Percentiles rank a stretch among this genome's conserved stretches.
Evolutionary conservation across 1,284 basidiomycete genomes (phyloP).

Genomic region (Sphaerobolus stellatus): DNA sequence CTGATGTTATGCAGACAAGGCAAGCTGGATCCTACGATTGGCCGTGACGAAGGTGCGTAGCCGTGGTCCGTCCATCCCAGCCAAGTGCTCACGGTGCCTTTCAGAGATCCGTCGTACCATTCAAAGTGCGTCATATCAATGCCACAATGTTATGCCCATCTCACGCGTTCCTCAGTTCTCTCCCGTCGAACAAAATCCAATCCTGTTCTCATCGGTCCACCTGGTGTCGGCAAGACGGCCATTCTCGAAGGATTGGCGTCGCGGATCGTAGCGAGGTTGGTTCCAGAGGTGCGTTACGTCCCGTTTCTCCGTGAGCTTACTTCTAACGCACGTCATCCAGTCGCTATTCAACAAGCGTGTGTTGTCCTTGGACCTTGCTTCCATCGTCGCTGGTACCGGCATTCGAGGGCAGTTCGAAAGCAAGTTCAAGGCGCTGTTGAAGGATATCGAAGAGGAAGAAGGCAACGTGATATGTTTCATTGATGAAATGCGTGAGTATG

Average conservation of each 20-base stretch:
- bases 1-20: conserved; percentile 48
- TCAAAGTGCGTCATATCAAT: conserved; percentile 63
- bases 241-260: conserved; percentile 90
- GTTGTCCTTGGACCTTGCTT: conserved; percentile 77
- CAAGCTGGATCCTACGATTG: conserved; percentile 89
- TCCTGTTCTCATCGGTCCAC: conserved; percentile 80
- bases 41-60: conserved; percentile 71
- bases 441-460: conserved; percentile 84
- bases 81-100: conserved; percentile 18
- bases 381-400: conserved; percentile 83
- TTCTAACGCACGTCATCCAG: conserved; percentile 34
- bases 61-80: background rate
- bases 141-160: background rate
- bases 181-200: conserved; percentile 85
- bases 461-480: conserved; percentile 80
- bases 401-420: conserved; percentile 91
- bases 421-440: conserved; percentile 84
- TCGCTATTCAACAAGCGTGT: conserved; percentile 82
- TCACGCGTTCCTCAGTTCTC: conserved; percentile 65
- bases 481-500: conserved; percentile 80
- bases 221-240: conserved; percentile 90
- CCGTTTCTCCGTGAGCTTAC: background rate
- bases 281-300: conserved; percentile 91
- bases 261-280: conserved; percentile 86
- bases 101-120: conserved; percentile 86